A percentile compares a stretch with the other conserved stretches of the same genome.
Evolutionary conservation across 1,284 basidiomycete species (phyloP).

Genomic region (Hymenochaete sp.): DNA sequence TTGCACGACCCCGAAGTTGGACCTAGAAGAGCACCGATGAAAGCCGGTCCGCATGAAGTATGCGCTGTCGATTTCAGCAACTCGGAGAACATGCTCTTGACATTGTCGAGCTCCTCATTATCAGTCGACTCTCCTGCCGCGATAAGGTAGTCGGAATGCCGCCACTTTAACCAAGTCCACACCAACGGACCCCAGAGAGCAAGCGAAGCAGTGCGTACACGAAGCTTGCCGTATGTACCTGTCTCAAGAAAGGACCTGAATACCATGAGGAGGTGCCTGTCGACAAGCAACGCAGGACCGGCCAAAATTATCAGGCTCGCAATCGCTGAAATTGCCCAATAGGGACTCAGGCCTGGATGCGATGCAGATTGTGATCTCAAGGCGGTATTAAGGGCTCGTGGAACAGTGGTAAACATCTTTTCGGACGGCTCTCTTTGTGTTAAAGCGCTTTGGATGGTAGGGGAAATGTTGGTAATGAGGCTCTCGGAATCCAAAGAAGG

Average conservation of each 20-base stretch:
- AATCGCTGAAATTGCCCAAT: constrained; percentile 61
- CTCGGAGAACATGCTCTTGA: constrained; percentile 10
- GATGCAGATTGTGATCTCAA: constrained; percentile 43
- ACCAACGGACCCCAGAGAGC: constrained; percentile 47
- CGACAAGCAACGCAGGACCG: constrained; percentile 42
- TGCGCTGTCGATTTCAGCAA: constrained; percentile 16
- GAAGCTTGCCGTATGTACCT: constrained; percentile 50
- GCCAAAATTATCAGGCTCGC: constrained; percentile 54
- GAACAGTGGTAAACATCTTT: constrained; percentile 35
- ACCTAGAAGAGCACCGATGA: constrained; percentile 11
- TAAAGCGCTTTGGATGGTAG: constrained; percentile 10
- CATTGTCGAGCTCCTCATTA: constrained; percentile 27
- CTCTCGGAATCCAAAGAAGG: constrained; percentile 3
- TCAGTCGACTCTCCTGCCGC: constrained; percentile 9
- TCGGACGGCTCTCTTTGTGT: constrained; percentile 9
- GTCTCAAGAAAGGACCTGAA: constrained; percentile 43
- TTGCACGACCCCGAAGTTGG: constrained; percentile 1
- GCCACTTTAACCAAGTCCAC: constrained; percentile 58
- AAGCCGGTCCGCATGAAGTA: constrained; percentile 18
- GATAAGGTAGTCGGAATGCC: neutral
- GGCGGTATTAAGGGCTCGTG: constrained; percentile 57
- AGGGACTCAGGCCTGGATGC: constrained; percentile 60
- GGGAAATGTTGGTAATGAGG: constrained; percentile 8
- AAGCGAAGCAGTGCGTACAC: constrained; percentile 49
- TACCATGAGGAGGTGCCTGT: constrained; percentile 36